Percentiles rank a stretch among this genome's conserved stretches.
Evolutionary conservation across 2,329 filamentous ascomycete species (phyloP).

Genomic region (Coniochaeta sp.): DNA sequence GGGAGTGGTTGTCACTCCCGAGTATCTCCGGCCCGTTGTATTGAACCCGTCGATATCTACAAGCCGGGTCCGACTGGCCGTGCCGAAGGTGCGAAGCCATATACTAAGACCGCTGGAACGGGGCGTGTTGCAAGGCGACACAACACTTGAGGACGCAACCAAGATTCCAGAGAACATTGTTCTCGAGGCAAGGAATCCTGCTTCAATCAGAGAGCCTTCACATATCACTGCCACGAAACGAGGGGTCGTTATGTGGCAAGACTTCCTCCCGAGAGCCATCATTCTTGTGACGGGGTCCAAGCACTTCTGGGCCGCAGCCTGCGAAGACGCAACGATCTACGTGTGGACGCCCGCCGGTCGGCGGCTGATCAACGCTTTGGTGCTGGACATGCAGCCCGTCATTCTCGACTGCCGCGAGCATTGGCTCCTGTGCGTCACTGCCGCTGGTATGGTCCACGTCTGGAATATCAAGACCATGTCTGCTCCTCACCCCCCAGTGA

Average conservation of each 20-base stretch:
- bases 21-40: constrained; percentile 82
- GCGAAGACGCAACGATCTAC: constrained; percentile 85
- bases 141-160: constrained; percentile 51
- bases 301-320: constrained; percentile 86
- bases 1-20: constrained; percentile 63
- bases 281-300: constrained; percentile 87
- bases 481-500: constrained; percentile 83
- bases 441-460: constrained; percentile 82
- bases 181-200: constrained; percentile 82
- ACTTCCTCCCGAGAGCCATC: constrained; percentile 80
- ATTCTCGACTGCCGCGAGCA: constrained; percentile 85
- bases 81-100: constrained; percentile 77
- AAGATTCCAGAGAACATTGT: constrained; percentile 64
- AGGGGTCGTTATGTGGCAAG: constrained; percentile 81
- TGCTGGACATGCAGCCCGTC: constrained; percentile 87
- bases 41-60: constrained; percentile 74
- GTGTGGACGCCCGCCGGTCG: constrained; percentile 90
- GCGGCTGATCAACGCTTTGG: constrained; percentile 73
- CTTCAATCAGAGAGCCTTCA: constrained; percentile 71
- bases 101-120: constrained; percentile 77
- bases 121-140: constrained; percentile 46
- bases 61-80: constrained; percentile 77
- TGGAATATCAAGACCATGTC: constrained; percentile 85
- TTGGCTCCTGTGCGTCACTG: constrained; percentile 85
- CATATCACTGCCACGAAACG: constrained; percentile 76